Evolutionary conservation across 257 asterid genomes (phyloP).

Genomic region (Petunia secreta): DNA sequence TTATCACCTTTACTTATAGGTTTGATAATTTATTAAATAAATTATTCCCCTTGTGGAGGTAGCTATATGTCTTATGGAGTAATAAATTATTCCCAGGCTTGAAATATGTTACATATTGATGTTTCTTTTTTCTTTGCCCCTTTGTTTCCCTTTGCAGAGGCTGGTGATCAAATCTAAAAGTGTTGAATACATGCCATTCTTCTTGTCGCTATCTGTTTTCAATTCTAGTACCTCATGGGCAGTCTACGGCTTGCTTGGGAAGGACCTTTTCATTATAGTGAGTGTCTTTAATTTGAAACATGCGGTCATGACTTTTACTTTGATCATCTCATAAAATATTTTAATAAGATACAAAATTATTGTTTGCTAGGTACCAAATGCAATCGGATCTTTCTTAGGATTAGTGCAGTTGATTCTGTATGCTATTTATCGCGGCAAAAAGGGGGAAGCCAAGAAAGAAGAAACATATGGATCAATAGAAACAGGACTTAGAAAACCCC

Average conservation of each 20-base stretch:
- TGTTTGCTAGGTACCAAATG: slow-evolving; percentile 65
- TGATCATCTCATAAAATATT: not conserved
- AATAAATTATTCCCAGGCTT: too few relatives aligned
- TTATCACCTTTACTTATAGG: too few relatives aligned
- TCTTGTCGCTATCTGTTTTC: slow-evolving; percentile 67
- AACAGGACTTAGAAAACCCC: slow-evolving; percentile 34
- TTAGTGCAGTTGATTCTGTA: slow-evolving; percentile 63
- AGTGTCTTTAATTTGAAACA: slow-evolving; percentile 32
- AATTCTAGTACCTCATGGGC: slow-evolving; percentile 80
- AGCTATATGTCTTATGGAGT: not conserved
- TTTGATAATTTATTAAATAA: too few relatives aligned
- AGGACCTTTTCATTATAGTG: slow-evolving; percentile 63
- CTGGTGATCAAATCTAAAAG: slow-evolving; percentile 76
- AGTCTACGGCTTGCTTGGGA: slow-evolving; percentile 67
- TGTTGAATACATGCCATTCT: slow-evolving; percentile 87
- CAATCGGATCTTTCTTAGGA: slow-evolving; percentile 70
- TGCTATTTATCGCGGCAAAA: slow-evolving; percentile 54
- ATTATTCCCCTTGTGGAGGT: too few relatives aligned
- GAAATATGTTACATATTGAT: not conserved
- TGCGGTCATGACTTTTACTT: not conserved
- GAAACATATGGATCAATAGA: slow-evolving; percentile 35
- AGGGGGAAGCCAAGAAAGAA: slow-evolving; percentile 39
- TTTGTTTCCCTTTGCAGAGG: slow-evolving; percentile 44
- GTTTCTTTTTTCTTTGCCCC: not conserved
- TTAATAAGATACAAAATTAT: not conserved